These are phyloP conservation scores for Polyporus tsugae DNA, from an alignment of 1,284 basidiomycete species.

Conservation along the genomic window DNA sequence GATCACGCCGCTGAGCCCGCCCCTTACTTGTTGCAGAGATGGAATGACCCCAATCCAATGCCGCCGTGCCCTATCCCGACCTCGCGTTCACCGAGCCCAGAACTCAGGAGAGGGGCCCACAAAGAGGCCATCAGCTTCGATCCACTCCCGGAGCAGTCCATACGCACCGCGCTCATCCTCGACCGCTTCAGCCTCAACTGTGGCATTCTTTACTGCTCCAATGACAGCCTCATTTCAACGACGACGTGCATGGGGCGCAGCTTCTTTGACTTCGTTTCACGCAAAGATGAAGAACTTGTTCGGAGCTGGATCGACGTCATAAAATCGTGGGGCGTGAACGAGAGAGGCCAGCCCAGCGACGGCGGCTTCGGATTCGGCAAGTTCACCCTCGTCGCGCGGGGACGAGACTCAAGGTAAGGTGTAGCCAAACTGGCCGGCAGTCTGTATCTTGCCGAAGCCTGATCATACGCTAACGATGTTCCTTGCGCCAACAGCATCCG, in stretches of 20 bases:
- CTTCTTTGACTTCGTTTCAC: constrained; percentile 77
- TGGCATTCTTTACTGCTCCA: constrained; percentile 73
- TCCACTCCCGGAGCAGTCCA: constrained; percentile 68
- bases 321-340: constrained; percentile 83
- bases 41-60: constrained; percentile 77
- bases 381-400: constrained; percentile 62
- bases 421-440: not conserved
- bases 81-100: constrained; percentile 24
- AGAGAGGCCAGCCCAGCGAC: constrained; percentile 79
- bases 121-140: constrained; percentile 54
- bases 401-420: constrained; percentile 65
- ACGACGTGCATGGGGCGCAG: constrained; percentile 65
- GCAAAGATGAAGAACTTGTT: constrained; percentile 67
- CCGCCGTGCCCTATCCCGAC: constrained; percentile 41
- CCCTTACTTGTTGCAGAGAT: constrained; percentile 55
- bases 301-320: constrained; percentile 75
- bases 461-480: constrained; percentile 8
- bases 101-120: constrained; percentile 22
- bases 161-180: constrained; percentile 76
- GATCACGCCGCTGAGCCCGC: not conserved
- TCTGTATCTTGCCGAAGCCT: not conserved
- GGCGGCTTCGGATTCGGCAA: constrained; percentile 82
- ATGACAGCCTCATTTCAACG: constrained; percentile 68
- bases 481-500: constrained; percentile 34
- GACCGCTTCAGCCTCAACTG: constrained; percentile 74